Evolutionary conservation across 1,139 yeast genomes (phyloP), one percentile per base, ranked within the genome.

Genomic region (Geotrichum fermentans): DNA sequence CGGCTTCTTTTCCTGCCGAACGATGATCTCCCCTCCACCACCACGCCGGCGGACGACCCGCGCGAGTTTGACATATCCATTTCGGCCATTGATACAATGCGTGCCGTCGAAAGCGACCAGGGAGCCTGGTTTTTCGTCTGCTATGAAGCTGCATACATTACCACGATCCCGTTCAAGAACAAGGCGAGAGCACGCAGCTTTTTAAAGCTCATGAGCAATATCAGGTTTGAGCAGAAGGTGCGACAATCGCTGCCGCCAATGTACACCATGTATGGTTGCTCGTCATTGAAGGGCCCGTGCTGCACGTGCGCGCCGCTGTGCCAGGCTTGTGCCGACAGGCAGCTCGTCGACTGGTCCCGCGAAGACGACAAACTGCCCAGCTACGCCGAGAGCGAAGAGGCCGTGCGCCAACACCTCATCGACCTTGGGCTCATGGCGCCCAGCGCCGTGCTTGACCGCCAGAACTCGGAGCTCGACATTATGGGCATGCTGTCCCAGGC

Each of bases 201-300:
- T 41, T 52, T 60, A 29, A 58, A 61, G 42, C 55, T 64, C 34
- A 57, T 64, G 38, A 55, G 64, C 26, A 64, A 64, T 45, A 55
- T 64, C 39, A 61, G 64, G 21, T 63, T 64, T 41, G 67, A 63
- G 52, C 65, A 62, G 44, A 58, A 56, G 55, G 63, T 64, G 32
- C 58, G 63, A 32, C 57, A 56, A 20, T 56, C 58, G 35, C 56
- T 64, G 29, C 65, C 68, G 4, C 68, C 67, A 1, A 55, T 57
- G 6, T 62, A 62, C 51, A 50, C 48, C 24, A n/a, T 14, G 7
- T 11, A 14, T 4, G 16, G 18, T 11, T n/a, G n/a, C n/a, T n/a
- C n/a, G n/a, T n/a, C n/a, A n/a, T n/a, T n/a, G n/a, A 14, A 18
- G 24, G 13, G 26, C n/a, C 22, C 39, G 32, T 18, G 32, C 24